These are phyloP conservation scores for Chlorella variabilis DNA, from an alignment of 163 green algal species.

Conservation along the genomic window DNA sequence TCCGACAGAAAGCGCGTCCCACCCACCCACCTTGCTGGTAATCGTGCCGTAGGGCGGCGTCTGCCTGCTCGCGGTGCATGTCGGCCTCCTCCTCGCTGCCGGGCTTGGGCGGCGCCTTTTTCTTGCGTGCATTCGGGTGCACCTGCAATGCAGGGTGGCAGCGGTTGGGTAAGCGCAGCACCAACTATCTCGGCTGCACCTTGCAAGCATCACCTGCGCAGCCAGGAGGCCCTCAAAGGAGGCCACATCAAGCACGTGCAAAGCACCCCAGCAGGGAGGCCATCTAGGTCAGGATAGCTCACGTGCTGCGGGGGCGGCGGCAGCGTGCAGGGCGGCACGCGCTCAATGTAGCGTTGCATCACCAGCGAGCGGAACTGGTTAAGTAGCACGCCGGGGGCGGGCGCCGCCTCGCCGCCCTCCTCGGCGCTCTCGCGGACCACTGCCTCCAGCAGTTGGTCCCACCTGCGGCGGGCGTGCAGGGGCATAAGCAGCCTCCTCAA, in stretches of 20 bases:
- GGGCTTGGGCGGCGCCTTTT: conserved; percentile 34
- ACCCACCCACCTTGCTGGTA: conserved; percentile 28
- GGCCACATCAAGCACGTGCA: too few species aligned
- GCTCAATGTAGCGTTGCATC: conserved; percentile 61
- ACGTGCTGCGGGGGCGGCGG: conserved; percentile 50
- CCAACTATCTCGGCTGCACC: neutral
- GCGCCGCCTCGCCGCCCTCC: conserved; percentile 21
- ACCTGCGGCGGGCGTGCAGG: conserved; percentile 31
- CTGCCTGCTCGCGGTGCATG: conserved; percentile 7
- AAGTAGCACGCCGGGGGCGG: neutral
- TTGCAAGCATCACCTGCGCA: neutral
- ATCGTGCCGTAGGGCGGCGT: conserved; percentile 5
- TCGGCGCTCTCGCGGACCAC: conserved; percentile 36
- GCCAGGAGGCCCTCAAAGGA: too few species aligned
- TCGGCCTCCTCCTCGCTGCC: conserved; percentile 43
- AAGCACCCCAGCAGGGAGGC: neutral
- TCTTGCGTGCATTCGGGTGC: conserved; percentile 40
- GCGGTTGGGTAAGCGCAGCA: neutral
- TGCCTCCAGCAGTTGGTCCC: conserved; percentile 61
- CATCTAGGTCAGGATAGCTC: neutral
- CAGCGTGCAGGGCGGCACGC: conserved; percentile 62
- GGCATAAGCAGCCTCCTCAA: too few species aligned
- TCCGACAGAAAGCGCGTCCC: neutral
- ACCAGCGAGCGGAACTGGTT: conserved; percentile 44
- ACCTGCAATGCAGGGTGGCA: neutral